These are phyloP conservation scores for Gamsiella multidivaricata DNA, from an alignment of 192 early-diverging fungal species.

Conservation along the genomic window DNA sequence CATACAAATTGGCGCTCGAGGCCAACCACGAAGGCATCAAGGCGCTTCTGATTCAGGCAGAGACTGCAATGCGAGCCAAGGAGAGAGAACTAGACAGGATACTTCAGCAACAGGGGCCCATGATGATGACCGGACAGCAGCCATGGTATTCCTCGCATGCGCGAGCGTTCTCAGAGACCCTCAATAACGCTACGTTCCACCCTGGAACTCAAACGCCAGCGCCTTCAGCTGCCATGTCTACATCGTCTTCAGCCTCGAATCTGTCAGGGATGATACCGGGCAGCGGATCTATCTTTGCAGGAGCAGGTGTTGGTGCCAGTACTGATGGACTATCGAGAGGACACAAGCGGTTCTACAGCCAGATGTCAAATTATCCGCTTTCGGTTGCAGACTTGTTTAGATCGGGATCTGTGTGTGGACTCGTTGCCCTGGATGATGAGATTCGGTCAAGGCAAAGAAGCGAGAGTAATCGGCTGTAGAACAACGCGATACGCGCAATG, in stretches of 20 bases:
- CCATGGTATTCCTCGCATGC: conserved; percentile 9
- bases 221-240: no score
- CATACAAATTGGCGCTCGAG: conserved; percentile 41
- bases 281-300: not conserved
- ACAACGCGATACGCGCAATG: not conserved
- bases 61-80: conserved; percentile 36
- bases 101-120: conserved; percentile 23
- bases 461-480: conserved; percentile 41
- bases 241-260: not conserved
- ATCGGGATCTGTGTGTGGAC: conserved; percentile 41
- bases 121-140: conserved; percentile 12
- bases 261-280: not conserved
- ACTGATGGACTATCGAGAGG: conserved; percentile 20
- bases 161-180: not conserved
- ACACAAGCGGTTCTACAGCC: conserved; percentile 47
- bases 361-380: conserved; percentile 44
- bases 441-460: conserved; percentile 45
- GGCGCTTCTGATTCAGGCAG: conserved; percentile 38
- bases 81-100: conserved; percentile 40
- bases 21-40: conserved; percentile 37
- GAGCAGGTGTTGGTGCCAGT: not conserved
- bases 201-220: not conserved
- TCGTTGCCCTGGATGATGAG: conserved; percentile 50
- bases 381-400: conserved; percentile 45
- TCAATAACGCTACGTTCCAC: not conserved